These are phyloP conservation scores for Pneumocystis carinii DNA, from an alignment of 1,139 yeast genomes.

Conservation along the genomic window DNA sequence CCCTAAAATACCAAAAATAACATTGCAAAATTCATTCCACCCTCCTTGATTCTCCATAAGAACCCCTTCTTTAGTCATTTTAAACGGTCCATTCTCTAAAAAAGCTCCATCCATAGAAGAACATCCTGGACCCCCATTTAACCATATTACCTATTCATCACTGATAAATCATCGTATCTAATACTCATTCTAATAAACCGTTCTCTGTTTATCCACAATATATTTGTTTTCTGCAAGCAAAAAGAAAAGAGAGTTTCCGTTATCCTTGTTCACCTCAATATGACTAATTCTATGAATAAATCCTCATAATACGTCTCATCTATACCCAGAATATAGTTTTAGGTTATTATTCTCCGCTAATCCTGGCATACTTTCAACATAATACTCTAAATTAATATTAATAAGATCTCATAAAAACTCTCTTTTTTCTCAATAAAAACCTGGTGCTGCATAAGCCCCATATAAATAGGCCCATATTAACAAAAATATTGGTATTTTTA, in stretches of 20 bases:
- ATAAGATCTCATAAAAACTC: not conserved
- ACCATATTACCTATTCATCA: conserved; percentile 39
- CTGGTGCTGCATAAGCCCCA: not conserved
- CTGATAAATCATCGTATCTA: conserved; percentile 11
- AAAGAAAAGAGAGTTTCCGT: conserved; percentile 56
- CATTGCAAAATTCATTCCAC: conserved; percentile 69
- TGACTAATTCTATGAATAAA: conserved; percentile 30
- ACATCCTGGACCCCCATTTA: conserved; percentile 85
- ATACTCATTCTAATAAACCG: conserved; percentile 13
- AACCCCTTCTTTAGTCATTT: conserved; percentile 36
- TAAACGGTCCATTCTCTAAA: conserved; percentile 81
- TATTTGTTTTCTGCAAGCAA: conserved; percentile 38
- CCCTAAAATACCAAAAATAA: conserved; percentile 35
- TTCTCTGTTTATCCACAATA: conserved; percentile 20
- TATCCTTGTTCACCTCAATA: conserved; percentile 38
- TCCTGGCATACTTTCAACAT: conserved; percentile 26
- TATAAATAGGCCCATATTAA: not conserved
- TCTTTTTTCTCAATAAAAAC: not conserved
- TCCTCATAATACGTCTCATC: too few species aligned
- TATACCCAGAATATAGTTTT: conserved; percentile 30
- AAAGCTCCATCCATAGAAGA: conserved; percentile 96
- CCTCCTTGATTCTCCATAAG: conserved; percentile 50
- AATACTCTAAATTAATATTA: conserved; percentile 24
- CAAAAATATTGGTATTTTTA: not conserved
- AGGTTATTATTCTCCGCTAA: conserved; percentile 18